Evolutionary conservation across 2,329 filamentous ascomycete genomes (phyloP), one percentile per base, ranked within the genome.

Genomic region (Nannizziopsis arthrosporioides): DNA sequence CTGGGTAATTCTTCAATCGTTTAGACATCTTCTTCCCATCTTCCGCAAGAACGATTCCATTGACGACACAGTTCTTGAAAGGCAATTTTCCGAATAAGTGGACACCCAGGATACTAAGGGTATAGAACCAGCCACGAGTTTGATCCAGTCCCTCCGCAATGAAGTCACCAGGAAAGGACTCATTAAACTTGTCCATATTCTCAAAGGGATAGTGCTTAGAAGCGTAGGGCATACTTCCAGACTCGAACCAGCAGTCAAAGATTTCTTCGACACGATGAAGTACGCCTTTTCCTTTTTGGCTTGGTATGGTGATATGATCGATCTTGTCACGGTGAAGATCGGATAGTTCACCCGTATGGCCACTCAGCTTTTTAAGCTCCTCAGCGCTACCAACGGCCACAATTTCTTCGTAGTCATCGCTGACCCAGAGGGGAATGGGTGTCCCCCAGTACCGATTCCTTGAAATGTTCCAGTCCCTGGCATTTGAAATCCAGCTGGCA

Each of bases 21-120:
- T 96, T 96, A 5, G 88, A 94, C 90, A 96, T 96, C 74, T 96
- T 96, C 74, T 94, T 95, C 48, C 90, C 90, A 60, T 94, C 87
- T 63, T 94, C 88, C 0, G 89, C 89, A 36, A 95, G 75, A 3
- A 95, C 88, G 53, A 94, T 92, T 43, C 89, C 89, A 61, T 94
- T 95, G 53, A 94, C 88, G n/a, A 95, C 85, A 59, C 87, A 93
- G 64, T 94, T 95, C 69, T 92, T 82, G 74, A 94, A 95, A 0
- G 90, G 88, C 1, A 88, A 79, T 32, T 80, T 77, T 38, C 84
- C 84, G 58, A 92, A 94, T 3, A 95, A 75, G 62, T 94, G 85
- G 6, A 85, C 92, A 31, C 89, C 89, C 42, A 96, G 72, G 8
- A 95, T 87, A 15, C 86, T 80, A 52, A 95, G 70, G 1, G 89